Conservation (phyloP, 352 stramenopile genomes). For the Pythium aquatile region DNA sequence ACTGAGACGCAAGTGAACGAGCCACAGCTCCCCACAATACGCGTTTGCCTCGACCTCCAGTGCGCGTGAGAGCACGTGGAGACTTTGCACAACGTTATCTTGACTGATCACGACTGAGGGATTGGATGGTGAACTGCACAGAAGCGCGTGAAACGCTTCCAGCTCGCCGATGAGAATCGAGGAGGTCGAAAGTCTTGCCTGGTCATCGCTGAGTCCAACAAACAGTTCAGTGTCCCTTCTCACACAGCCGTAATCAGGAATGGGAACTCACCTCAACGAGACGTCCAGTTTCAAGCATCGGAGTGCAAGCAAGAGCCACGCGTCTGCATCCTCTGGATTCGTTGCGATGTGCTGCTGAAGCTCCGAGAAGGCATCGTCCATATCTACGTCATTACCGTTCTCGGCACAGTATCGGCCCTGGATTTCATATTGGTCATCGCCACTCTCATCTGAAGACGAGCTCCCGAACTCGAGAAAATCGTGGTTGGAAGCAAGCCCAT, state of each 20-base stretch:
- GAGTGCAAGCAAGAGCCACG: slow-evolving; percentile 27
- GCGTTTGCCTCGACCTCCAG: slow-evolving; percentile 40
- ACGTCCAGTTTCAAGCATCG: slow-evolving; percentile 19
- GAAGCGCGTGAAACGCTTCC: slow-evolving; percentile 16
- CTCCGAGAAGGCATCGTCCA: neutral
- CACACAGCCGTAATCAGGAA: neutral
- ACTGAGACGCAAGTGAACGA: slow-evolving; percentile 34
- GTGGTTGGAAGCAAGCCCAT: neutral
- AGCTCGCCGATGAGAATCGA: slow-evolving; percentile 23
- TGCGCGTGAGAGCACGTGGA: slow-evolving; percentile 33
- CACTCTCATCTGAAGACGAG: neutral
- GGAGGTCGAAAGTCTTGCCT: slow-evolving; percentile 19
- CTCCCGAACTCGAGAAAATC: slow-evolving; percentile 20
- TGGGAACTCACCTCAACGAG: slow-evolving; percentile 11
- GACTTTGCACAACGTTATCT: slow-evolving; percentile 21
- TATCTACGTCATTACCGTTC: neutral
- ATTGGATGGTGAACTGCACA: slow-evolving; percentile 4
- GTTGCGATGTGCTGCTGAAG: slow-evolving; percentile 15
- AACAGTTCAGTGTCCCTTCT: too few relatives aligned
- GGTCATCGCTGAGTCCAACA: slow-evolving; percentile 25
- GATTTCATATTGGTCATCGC: neutral
- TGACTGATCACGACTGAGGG: slow-evolving; percentile 3
- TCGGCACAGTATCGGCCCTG: slow-evolving; percentile 11
- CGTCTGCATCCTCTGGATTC: slow-evolving; percentile 21
- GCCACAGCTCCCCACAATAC: slow-evolving; percentile 37